Base-by-base conservation (phyloP, 1,284 basidiomycete species). In the Rhodotorula glutinis region DNA sequence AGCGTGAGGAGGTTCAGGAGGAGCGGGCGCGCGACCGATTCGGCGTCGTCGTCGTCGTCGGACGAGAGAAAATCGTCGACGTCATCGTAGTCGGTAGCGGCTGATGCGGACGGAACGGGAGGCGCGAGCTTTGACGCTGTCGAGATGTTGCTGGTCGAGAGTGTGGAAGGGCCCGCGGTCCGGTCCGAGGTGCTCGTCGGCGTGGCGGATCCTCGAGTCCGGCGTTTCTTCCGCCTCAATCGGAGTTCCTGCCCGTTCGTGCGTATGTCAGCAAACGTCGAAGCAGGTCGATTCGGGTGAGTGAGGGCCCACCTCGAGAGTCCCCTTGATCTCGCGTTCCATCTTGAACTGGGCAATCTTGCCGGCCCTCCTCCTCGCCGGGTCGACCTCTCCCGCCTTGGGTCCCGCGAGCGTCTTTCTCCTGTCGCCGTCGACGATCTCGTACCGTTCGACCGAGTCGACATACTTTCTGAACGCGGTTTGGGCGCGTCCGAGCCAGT, bases 291-390 rank as follows among this genome's bases (percentile, higher is more conserved):
- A 44, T 5, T 21, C 14, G 17, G 21, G 17, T 21, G 17, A 4
- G 43, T 16, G 74, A 73, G 23, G 70, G 55, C 80, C 59, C 67
- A 89, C 90, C 78, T 90, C 83, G 30, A 95, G 85, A 63, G 83
- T 83, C 40, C 81, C 79, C 60, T 85, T 83, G 40, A 94, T 79
- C 61, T 90, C 87, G 78, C 90, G 94, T 53, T 94, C 91, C 63
- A 85, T 84, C 78, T 86, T 86, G 78, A 86, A 95, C 76, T 93
- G 92, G 68, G 85, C 85, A 71, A 97, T 94, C 81, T 95, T 97
- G 47, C 87, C 78, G 69, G 94, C 91, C 71, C 93, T 81, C 62
- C 88, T 83, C 76, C 83, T 84, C 0, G 85, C 83, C 23, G 87
- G 84, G 78, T 94, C 89, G 33, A 78, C 58, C 65, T 67, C 57